Conservation (phyloP, 169 alveolate genomes). For the Eimeria zaria region DNA sequence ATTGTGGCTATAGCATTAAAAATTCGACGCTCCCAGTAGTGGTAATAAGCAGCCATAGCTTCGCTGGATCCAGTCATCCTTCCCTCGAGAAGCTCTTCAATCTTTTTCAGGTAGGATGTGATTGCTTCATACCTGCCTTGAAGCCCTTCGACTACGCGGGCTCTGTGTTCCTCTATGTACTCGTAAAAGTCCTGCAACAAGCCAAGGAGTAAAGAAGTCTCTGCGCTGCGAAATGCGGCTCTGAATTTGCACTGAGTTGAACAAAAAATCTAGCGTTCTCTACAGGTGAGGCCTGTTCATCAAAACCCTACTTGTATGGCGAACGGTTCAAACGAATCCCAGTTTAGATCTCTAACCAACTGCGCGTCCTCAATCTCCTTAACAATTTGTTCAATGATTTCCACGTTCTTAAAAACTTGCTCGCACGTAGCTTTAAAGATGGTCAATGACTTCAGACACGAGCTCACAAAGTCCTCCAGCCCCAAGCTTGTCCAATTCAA, state of each 20-base stretch:
- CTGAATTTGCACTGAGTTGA: not conserved
- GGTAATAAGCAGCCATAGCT: constrained; percentile 94
- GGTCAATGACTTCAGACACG: constrained; percentile 90
- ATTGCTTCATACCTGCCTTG: constrained; percentile 94
- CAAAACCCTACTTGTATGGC: constrained; percentile 50
- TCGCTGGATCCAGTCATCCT: constrained; percentile 91
- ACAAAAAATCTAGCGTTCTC: not conserved
- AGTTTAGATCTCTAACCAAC: constrained; percentile 93
- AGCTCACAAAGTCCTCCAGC: constrained; percentile 93
- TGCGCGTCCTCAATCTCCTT: constrained; percentile 92
- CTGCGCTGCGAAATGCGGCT: not conserved
- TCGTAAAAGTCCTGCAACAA: constrained; percentile 91
- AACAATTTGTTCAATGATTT: constrained; percentile 93
- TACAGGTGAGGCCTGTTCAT: not conserved
- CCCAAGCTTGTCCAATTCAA: constrained; percentile 97
- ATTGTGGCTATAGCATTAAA: constrained; percentile 96
- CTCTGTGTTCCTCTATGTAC: constrained; percentile 94
- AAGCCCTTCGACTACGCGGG: constrained; percentile 91
- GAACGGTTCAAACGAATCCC: constrained; percentile 88
- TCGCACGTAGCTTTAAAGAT: constrained; percentile 92
- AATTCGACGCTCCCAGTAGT: constrained; percentile 96
- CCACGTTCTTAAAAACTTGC: constrained; percentile 95
- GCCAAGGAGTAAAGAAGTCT: not conserved
- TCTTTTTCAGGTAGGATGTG: constrained; percentile 93
- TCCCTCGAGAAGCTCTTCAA: constrained; percentile 96